Base-by-base conservation (phyloP, 148 eudicot genomes). In the Mesembryanthemum crystallinum region DNA sequence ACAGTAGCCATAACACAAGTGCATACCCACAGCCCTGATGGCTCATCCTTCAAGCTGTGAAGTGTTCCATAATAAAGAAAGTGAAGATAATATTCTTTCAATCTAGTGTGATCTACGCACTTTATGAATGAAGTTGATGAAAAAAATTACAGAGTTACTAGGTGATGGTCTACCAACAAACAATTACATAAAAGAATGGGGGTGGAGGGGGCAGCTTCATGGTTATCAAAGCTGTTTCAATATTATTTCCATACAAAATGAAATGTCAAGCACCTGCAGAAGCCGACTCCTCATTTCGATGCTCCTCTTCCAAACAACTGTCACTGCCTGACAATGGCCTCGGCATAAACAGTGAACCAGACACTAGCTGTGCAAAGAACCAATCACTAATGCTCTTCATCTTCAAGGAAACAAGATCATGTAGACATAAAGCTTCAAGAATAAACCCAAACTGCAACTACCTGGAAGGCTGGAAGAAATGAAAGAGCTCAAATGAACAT, bases 301-400 rank as follows among this genome's bases (percentile, higher is more conserved):
- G 77, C 71, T 83, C 90, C 77, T 84, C 88, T 37, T 76, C 58
- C 68, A 86, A 68, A 73, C 76, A 76, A 60, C 83, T 82, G 27
- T 75, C 85, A 83, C 86, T 88, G 77, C 86, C 79, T 67, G 91
- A 85, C 64, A 89, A 75, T 58, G 89, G 90, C 76, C 88, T 90
- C 39, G 91, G 79, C 75, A 88, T 67, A 64, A 83, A 83, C 80
- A 89, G 72, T 33, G 96, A 85, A 80, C 88, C 92, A 73, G 97
- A 83, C 43, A 92, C 81, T 70, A 95, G 80, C 82, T 91, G 99
- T 75, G 97, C 87, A 65, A 91, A 84, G 75, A 93, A 86, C 99
- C 99, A 95, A 82, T 95, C 99, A 78, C 91, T 89, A 80, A 95
- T 78, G 83, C 94, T 89, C 89, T 91, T 89, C 99, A 95, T 92